phyloP scores from a whole-genome alignment of 352 stramenopile species.

The Pythium apleroticum region DNA sequence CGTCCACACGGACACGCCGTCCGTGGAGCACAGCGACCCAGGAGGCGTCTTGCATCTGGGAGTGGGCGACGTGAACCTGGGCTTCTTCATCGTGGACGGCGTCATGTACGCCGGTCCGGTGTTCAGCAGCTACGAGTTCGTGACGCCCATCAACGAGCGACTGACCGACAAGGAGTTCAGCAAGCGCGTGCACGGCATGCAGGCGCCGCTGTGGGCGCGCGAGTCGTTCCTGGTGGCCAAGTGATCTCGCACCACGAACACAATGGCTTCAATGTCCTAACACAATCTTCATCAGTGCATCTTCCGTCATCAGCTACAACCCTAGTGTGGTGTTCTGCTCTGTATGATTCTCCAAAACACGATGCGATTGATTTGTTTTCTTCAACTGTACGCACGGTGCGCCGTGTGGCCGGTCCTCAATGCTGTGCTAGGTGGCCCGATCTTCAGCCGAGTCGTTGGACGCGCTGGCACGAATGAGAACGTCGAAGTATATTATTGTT shows the following conservation, averaged over 20 bases:
- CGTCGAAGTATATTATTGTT: neutral
- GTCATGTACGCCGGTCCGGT: constrained; percentile 37
- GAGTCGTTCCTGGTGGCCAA: constrained; percentile 24
- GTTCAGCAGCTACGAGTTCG: constrained; percentile 43
- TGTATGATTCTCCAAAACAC: no score
- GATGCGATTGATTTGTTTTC: no score
- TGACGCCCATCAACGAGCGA: constrained; percentile 30
- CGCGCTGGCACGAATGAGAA: no score
- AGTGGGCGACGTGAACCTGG: constrained; percentile 30
- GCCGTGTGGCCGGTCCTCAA: no score
- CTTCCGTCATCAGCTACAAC: no score
- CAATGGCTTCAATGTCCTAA: no score
- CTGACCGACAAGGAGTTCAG: constrained; percentile 33
- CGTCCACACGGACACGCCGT: constrained; percentile 34
- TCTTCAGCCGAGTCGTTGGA: no score
- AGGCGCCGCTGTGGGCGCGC: constrained; percentile 21
- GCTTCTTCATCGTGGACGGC: constrained; percentile 33
- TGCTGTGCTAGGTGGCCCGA: no score
- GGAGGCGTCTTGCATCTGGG: constrained; percentile 35
- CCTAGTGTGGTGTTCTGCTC: no score
- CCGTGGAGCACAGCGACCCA: constrained; percentile 30
- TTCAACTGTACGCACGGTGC: no score
- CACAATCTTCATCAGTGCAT: no score
- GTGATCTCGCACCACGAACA: neutral
- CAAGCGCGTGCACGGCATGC: constrained; percentile 5